These are phyloP conservation scores for Verticillium nubilum DNA, from an alignment of 2,329 filamentous ascomycete genomes.

Conservation along the genomic window DNA sequence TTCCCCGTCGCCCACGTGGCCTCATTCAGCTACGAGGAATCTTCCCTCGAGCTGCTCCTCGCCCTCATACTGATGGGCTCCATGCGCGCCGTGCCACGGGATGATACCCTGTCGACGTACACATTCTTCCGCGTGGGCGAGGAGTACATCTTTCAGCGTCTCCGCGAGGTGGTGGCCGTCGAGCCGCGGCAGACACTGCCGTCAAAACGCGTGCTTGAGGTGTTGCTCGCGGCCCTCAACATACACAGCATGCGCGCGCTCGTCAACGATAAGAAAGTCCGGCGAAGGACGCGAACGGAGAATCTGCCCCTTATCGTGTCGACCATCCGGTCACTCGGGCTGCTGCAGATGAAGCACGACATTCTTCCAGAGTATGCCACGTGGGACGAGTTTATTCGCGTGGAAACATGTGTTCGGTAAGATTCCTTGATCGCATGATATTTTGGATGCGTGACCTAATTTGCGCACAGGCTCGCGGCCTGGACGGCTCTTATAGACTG, in stretches of 20 bases:
- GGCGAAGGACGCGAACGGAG: not conserved
- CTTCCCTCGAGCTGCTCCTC: conserved; percentile 10
- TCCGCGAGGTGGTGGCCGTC: conserved; percentile 4
- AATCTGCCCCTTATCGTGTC: conserved; percentile 16
- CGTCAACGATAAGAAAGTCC: not conserved
- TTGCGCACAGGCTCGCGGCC: conserved; percentile 11
- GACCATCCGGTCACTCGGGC: conserved; percentile 9
- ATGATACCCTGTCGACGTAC: conserved; percentile 10
- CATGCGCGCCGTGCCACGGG: conserved; percentile 11
- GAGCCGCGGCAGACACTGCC: conserved; percentile 3
- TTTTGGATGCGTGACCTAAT: not conserved
- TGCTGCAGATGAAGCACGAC: conserved; percentile 8
- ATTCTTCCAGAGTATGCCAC: conserved; percentile 1
- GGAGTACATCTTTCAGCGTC: conserved; percentile 13
- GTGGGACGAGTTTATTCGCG: conserved; percentile 13
- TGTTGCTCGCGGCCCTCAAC: conserved; percentile 19
- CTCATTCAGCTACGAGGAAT: conserved; percentile 13
- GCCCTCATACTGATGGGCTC: conserved; percentile 13
- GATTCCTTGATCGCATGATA: not conserved
- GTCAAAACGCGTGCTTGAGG: conserved; percentile 8
- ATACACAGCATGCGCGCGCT: conserved; percentile 10
- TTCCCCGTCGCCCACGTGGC: conserved; percentile 20
- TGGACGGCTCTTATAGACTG: conserved; percentile 19
- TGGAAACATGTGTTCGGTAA: conserved; percentile 16
- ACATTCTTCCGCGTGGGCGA: conserved; percentile 10